phyloP scores from a whole-genome alignment of 495 filamentous ascomycete species.

The Hypoxylon fuscum region DNA sequence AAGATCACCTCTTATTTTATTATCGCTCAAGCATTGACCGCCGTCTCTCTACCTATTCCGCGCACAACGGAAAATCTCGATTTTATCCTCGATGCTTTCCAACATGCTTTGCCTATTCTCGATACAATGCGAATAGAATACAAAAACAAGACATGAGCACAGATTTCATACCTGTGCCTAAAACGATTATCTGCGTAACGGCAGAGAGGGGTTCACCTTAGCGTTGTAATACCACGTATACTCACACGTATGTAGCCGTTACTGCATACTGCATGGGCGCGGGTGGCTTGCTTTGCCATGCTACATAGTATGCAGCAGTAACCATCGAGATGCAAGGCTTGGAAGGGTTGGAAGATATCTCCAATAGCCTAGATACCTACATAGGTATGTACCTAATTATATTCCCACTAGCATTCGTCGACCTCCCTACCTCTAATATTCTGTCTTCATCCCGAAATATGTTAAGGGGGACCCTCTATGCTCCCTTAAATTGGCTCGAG shows the following conservation, averaged over 20 bases:
- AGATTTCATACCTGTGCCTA: neutral
- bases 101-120: neutral
- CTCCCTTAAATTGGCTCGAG: slow-evolving; percentile 20
- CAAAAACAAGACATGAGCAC: no score
- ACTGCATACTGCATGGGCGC: neutral
- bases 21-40: neutral
- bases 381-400: no score
- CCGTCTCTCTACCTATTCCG: no score
- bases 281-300: neutral
- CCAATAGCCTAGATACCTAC: no score
- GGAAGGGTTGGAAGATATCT: neutral
- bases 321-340: neutral
- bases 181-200: neutral
- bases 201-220: neutral
- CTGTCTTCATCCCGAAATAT: neutral
- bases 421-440: no score
- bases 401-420: no score
- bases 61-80: no score
- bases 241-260: neutral
- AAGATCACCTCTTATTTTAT: neutral
- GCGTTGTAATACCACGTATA: slow-evolving; percentile 1
- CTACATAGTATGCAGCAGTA: neutral
- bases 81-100: neutral
- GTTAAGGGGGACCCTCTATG: slow-evolving; percentile 13
- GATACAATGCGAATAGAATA: neutral